A percentile compares a stretch with the other conserved stretches of the same genome.
Evolutionary conservation across 2,329 filamentous ascomycete species (phyloP).

Genomic region (Sporothrix brasiliensis): DNA sequence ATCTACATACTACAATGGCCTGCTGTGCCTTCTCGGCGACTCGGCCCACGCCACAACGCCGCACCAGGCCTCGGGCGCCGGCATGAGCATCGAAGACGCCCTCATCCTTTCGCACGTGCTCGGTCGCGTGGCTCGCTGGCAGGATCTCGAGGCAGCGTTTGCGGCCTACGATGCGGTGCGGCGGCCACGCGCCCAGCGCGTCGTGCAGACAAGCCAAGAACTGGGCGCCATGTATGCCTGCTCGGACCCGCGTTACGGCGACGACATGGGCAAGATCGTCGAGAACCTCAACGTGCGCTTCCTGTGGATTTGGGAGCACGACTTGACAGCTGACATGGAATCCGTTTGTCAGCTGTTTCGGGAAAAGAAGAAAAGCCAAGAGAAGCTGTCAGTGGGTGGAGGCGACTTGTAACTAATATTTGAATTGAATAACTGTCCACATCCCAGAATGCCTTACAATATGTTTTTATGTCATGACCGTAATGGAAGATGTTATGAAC

Average conservation of each 20-base stretch:
- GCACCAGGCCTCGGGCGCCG: constrained; percentile 35
- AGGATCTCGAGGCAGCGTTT: constrained; percentile 35
- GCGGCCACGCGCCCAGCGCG: constrained; percentile 42
- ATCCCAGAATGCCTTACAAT: no score
- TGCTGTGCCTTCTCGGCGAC: constrained; percentile 56
- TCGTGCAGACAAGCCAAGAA: constrained; percentile 41
- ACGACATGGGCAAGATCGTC: constrained; percentile 41
- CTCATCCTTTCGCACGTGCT: constrained; percentile 34
- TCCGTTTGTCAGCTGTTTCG: not conserved
- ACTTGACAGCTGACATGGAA: constrained; percentile 38
- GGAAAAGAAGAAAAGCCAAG: not conserved
- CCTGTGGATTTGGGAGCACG: constrained; percentile 44
- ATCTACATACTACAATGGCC: constrained; percentile 52
- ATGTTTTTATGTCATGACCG: no score
- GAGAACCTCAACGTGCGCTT: constrained; percentile 40
- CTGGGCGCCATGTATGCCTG: constrained; percentile 41
- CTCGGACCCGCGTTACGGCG: constrained; percentile 37
- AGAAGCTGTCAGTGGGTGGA: not conserved
- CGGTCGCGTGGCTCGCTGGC: not conserved
- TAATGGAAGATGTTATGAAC: no score
- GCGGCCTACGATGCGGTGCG: constrained; percentile 40
- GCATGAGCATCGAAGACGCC: constrained; percentile 37
- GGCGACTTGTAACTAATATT: not conserved
- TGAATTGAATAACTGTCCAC: not conserved
- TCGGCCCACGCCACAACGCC: constrained; percentile 55